Conservation (phyloP, 2,329 filamentous ascomycete species). For the Verruconis gallopava region DNA sequence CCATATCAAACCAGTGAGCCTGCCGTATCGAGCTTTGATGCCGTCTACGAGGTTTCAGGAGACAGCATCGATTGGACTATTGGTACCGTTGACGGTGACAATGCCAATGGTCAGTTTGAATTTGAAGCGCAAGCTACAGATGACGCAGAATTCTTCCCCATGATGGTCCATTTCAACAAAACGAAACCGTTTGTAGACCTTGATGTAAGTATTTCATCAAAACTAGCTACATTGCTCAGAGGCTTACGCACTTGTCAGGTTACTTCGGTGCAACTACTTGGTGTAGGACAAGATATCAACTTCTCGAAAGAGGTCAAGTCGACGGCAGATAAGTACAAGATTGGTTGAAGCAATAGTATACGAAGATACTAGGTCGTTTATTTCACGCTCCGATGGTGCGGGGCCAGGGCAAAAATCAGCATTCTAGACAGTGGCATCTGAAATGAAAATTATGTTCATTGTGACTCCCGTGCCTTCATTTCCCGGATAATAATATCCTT, state of each 20-base stretch:
- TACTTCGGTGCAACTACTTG: conserved; percentile 54
- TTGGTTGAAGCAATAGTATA: too few relatives aligned
- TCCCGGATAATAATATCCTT: too few relatives aligned
- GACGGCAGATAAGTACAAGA: conserved; percentile 59
- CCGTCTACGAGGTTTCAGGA: conserved; percentile 83
- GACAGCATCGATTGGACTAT: conserved; percentile 92
- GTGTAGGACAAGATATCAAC: conserved; percentile 64
- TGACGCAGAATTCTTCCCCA: conserved; percentile 95
- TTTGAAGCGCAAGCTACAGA: conserved; percentile 82
- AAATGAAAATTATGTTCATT: too few relatives aligned
- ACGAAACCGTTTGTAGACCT: conserved; percentile 78
- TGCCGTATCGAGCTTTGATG: conserved; percentile 82
- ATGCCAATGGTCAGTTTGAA: conserved; percentile 77
- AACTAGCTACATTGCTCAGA: neutral
- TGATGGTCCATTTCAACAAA: conserved; percentile 84
- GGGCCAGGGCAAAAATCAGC: too few relatives aligned
- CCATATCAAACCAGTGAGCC: conserved; percentile 80
- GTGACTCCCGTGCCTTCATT: too few relatives aligned
- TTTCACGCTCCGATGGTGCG: too few relatives aligned
- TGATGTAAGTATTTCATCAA: conserved; percentile 53
- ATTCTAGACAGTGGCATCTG: too few relatives aligned
- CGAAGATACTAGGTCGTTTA: too few relatives aligned
- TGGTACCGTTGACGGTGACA: conserved; percentile 70
- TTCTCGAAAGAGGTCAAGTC: conserved; percentile 76
- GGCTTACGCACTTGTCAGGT: conserved; percentile 38